These are phyloP conservation scores for Eucalyptus erythrocorys DNA, from an alignment of 345 rosid genomes.

Conservation along the genomic window DNA sequence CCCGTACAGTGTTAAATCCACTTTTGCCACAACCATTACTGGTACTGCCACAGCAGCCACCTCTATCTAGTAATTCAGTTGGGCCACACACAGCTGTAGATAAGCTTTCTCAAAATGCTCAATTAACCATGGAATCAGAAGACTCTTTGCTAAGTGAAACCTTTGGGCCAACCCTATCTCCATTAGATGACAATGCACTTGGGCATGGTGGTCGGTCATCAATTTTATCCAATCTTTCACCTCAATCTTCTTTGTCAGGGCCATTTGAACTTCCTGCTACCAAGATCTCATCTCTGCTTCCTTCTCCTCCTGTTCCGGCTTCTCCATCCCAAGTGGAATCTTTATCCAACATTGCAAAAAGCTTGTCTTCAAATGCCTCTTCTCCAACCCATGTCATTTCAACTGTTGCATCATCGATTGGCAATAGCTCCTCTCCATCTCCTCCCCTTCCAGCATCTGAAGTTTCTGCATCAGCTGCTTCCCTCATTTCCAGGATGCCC, in stretches of 20 bases:
- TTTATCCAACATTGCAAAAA: not conserved
- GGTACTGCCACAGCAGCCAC: not conserved
- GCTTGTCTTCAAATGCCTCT: not conserved
- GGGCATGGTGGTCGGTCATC: not conserved
- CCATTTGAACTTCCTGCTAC: not conserved
- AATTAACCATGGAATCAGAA: not conserved
- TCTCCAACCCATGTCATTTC: not conserved
- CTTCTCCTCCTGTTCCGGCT: not conserved
- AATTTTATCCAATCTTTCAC: not conserved
- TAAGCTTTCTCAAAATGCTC: not conserved
- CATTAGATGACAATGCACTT: not conserved
- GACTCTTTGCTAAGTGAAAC: not conserved
- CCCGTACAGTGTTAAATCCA: conserved; percentile 2
- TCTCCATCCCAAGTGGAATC: not conserved
- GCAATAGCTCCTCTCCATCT: not conserved
- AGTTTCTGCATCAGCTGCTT: not conserved
- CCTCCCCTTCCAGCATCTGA: not conserved
- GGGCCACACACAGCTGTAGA: not conserved
- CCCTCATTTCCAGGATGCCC: not conserved
- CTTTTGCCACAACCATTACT: not conserved
- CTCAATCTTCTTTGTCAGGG: not conserved
- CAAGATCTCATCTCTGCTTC: not conserved
- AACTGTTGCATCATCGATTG: not conserved
- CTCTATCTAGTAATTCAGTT: not conserved
- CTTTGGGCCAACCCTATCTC: not conserved